Evolutionary conservation across 1,284 basidiomycete species (phyloP).

Genomic region (Cerioporus squamosus): DNA sequence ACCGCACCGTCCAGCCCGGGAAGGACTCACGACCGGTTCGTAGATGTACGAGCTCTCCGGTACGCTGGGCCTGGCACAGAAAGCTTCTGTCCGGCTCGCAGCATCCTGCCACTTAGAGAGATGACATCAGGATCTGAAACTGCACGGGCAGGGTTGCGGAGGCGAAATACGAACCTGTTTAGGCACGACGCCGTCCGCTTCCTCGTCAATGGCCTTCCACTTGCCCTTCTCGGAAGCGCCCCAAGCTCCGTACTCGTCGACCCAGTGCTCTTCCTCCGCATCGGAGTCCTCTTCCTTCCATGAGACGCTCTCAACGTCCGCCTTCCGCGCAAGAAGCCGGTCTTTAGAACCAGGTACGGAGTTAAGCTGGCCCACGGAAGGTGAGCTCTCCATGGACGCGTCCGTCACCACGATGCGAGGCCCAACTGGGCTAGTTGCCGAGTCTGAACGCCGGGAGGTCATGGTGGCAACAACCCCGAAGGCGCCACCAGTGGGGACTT

Average conservation of each 20-base stretch:
- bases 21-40: slow-evolving; percentile 23
- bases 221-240: slow-evolving; percentile 28
- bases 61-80: neutral
- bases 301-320: neutral
- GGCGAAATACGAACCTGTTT: slow-evolving; percentile 12
- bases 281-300: slow-evolving; percentile 7
- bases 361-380: too few species aligned
- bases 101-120: neutral
- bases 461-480: neutral
- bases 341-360: too few species aligned
- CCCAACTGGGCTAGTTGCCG: slow-evolving; percentile 10
- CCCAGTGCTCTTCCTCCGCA: slow-evolving; percentile 27
- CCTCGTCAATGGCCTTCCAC: slow-evolving; percentile 22
- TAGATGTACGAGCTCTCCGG: slow-evolving; percentile 24
- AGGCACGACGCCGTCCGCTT: slow-evolving; percentile 11
- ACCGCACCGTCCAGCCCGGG: neutral
- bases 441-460: neutral
- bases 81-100: neutral
- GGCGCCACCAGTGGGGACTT: neutral
- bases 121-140: slow-evolving; percentile 6
- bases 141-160: neutral
- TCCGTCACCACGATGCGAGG: slow-evolving; percentile 32
- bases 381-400: slow-evolving; percentile 24
- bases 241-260: slow-evolving; percentile 30
- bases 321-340: neutral